Percentiles rank a stretch among this genome's conserved stretches.
phyloP scores from a whole-genome alignment of 352 stramenopile species.

The Pythium sukuiense region DNA sequence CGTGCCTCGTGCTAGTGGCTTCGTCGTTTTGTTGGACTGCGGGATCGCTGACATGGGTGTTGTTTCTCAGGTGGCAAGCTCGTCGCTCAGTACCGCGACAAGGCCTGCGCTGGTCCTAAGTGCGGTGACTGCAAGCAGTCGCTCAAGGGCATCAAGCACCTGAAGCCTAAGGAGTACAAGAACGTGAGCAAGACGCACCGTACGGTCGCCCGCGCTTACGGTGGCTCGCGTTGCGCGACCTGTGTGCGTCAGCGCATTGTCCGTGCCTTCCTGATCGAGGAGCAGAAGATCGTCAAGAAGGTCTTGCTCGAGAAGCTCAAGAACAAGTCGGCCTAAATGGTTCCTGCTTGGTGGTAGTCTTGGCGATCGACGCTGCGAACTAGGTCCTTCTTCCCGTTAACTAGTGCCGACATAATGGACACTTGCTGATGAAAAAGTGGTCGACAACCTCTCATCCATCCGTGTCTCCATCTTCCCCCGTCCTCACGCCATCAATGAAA shows the following conservation, averaged over 20 bases:
- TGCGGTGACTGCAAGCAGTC: constrained; percentile 96
- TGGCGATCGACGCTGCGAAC: constrained; percentile 4
- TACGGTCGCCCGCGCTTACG: constrained; percentile 97
- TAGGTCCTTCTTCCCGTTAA: constrained; percentile 23
- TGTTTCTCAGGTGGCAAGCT: constrained; percentile 82
- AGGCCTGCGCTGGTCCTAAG: constrained; percentile 92
- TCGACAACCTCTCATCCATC: too few species aligned
- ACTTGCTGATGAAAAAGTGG: too few species aligned
- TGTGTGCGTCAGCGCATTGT: constrained; percentile 97
- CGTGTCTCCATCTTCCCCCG: too few species aligned
- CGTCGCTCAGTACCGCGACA: constrained; percentile 94
- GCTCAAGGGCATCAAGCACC: constrained; percentile 90
- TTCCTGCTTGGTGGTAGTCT: background rate
- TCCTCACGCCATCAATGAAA: too few species aligned
- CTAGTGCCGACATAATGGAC: too few species aligned
- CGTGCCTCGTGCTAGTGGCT: too few species aligned
- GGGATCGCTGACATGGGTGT: background rate
- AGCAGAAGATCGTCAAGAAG: constrained; percentile 99
- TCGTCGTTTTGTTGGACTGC: too few species aligned
- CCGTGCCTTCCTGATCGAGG: constrained; percentile 98
- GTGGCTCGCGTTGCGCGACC: constrained; percentile 90
- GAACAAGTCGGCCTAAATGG: constrained; percentile 76
- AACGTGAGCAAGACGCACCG: constrained; percentile 88
- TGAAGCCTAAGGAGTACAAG: constrained; percentile 74
- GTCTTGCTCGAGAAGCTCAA: constrained; percentile 95